Evolutionary conservation across 148 eudicot species (phyloP).

Genomic region (Pouteria glomerata): DNA sequence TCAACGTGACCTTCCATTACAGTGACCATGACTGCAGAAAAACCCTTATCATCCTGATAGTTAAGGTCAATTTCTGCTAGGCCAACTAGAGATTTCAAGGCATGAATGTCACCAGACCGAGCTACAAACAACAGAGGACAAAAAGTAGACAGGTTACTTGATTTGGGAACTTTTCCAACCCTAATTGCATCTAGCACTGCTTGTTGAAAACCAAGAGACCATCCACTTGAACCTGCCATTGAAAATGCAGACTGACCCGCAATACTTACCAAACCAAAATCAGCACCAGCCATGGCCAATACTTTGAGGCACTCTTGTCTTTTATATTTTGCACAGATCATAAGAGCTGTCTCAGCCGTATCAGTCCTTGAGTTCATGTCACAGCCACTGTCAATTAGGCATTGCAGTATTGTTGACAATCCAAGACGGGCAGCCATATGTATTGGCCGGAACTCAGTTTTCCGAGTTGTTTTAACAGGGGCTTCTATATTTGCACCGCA

Average conservation of each 20-base stretch:
- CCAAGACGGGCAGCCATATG: constrained; percentile 90
- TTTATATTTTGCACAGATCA: constrained; percentile 51
- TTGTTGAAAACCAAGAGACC: constrained; percentile 55
- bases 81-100: constrained; percentile 47
- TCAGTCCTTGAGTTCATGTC: constrained; percentile 57
- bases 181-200: constrained; percentile 37
- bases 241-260: constrained; percentile 45
- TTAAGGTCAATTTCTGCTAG: constrained; percentile 46
- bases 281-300: constrained; percentile 67
- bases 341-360: constrained; percentile 66
- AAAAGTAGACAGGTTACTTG: constrained; percentile 45
- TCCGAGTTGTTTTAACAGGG: constrained; percentile 39
- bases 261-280: constrained; percentile 59
- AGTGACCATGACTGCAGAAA: constrained; percentile 69
- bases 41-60: constrained; percentile 63
- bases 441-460: constrained; percentile 43
- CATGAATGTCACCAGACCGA: constrained; percentile 53
- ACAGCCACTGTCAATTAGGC: constrained; percentile 57
- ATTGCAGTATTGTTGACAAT: constrained; percentile 30
- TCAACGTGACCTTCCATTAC: constrained; percentile 74
- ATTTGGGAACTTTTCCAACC: constrained; percentile 47
- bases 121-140: constrained; percentile 64
- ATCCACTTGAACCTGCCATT: constrained; percentile 36
- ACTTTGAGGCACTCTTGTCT: constrained; percentile 55
- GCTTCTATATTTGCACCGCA: constrained; percentile 48